phyloP scores from a whole-genome alignment of 805 yeast species.

The Candida nonsorbophila region DNA sequence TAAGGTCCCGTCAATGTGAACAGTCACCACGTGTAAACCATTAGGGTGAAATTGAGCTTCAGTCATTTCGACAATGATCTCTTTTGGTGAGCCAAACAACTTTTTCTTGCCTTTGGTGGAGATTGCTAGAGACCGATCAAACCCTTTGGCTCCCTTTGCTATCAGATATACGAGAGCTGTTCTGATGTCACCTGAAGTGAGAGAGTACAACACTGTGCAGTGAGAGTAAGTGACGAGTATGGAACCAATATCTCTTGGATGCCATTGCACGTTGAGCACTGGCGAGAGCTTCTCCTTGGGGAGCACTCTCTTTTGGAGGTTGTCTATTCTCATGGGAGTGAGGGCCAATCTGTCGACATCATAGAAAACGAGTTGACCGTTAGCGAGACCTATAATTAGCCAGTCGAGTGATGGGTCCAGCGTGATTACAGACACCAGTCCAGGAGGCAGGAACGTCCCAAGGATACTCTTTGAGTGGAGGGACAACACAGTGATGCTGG shows the following conservation, averaged over 20 bases:
- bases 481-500: constrained; percentile 64
- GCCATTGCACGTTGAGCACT: constrained; percentile 66
- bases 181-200: constrained; percentile 56
- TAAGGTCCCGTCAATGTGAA: constrained; percentile 76
- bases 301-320: constrained; percentile 57
- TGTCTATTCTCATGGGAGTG: constrained; percentile 63
- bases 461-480: constrained; percentile 58
- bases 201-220: constrained; percentile 63
- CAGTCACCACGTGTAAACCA: constrained; percentile 76
- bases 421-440: constrained; percentile 62
- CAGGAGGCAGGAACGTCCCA: constrained; percentile 56
- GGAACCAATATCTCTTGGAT: constrained; percentile 85
- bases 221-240: constrained; percentile 68
- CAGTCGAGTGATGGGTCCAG: constrained; percentile 88
- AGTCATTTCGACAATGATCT: constrained; percentile 22
- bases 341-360: constrained; percentile 75
- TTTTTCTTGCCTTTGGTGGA: constrained; percentile 37
- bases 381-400: constrained; percentile 72
- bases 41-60: constrained; percentile 87
- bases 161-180: constrained; percentile 55
- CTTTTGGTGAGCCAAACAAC: constrained; percentile 32
- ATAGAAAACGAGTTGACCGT: constrained; percentile 66
- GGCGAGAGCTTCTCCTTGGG: constrained; percentile 58
- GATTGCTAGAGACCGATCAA: constrained; percentile 20
- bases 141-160: constrained; percentile 66